A percentile compares a stretch with the other conserved stretches of the same genome.
phyloP scores from a whole-genome alignment of 805 yeast species.

The Kazachstania africana region DNA sequence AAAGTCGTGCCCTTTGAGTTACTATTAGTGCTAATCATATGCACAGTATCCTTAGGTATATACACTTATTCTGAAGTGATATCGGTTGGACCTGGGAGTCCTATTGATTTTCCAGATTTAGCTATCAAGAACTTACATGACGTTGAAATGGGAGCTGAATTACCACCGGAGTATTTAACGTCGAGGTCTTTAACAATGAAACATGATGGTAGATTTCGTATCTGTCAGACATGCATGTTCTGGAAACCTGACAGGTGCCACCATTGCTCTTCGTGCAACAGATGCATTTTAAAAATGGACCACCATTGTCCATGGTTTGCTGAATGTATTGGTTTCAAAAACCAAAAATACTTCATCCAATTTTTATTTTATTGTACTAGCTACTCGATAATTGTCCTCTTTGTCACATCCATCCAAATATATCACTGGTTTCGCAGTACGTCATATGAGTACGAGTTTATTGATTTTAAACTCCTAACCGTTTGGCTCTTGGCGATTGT shows the following conservation, averaged over 20 bases:
- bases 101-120: constrained; percentile 42
- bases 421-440: constrained; percentile 36
- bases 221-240: constrained; percentile 54
- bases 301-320: constrained; percentile 96
- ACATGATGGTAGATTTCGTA: constrained; percentile 53
- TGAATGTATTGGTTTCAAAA: constrained; percentile 69
- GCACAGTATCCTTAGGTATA: constrained; percentile 14
- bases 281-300: constrained; percentile 77
- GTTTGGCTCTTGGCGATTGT: constrained; percentile 43
- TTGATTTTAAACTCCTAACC: constrained; percentile 51
- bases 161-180: constrained; percentile 34
- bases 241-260: constrained; percentile 83
- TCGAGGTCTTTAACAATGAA: constrained; percentile 35
- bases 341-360: constrained; percentile 73
- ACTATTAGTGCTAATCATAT: constrained; percentile 2
- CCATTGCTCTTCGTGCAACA: constrained; percentile 66
- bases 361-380: constrained; percentile 45
- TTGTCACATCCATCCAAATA: constrained; percentile 31
- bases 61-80: constrained; percentile 44
- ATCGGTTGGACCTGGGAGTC: constrained; percentile 53
- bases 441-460: constrained; percentile 29
- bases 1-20: constrained; percentile 6
- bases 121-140: constrained; percentile 20
- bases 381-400: constrained; percentile 34
- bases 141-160: constrained; percentile 18